Evolutionary conservation across 192 early-diverging fungal species (phyloP).

Genomic region (Podila horticola): DNA sequence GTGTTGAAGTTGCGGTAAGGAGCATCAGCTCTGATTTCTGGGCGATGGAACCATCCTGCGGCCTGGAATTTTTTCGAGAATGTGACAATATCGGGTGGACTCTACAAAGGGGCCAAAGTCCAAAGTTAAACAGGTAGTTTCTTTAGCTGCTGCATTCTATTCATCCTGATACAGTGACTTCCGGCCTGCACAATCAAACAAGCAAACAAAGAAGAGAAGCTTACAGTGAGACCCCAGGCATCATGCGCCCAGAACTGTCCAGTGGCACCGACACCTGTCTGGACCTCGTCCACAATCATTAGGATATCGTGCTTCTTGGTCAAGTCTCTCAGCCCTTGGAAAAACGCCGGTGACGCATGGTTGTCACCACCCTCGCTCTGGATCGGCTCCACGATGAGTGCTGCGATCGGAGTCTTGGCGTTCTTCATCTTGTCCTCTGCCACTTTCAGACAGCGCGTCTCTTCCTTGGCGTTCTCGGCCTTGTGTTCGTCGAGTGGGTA

Average conservation of each 20-base stretch:
- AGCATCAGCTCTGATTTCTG: slow-evolving; percentile 66
- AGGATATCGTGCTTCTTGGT: slow-evolving; percentile 65
- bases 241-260: slow-evolving; percentile 84
- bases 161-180: too few species aligned
- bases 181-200: neutral
- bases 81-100: slow-evolving; percentile 79
- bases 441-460: slow-evolving; percentile 62
- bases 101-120: slow-evolving; percentile 5
- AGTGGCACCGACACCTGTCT: slow-evolving; percentile 79
- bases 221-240: slow-evolving; percentile 67
- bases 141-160: too few species aligned
- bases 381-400: slow-evolving; percentile 75
- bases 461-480: slow-evolving; percentile 67
- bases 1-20: slow-evolving; percentile 80
- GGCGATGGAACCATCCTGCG: slow-evolving; percentile 74
- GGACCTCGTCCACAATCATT: slow-evolving; percentile 85
- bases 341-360: slow-evolving; percentile 72
- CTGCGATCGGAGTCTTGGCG: slow-evolving; percentile 64
- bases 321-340: slow-evolving; percentile 68
- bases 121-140: too few species aligned
- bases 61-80: slow-evolving; percentile 86
- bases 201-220: neutral
- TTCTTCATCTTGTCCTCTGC: slow-evolving; percentile 61
- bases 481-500: slow-evolving; percentile 72
- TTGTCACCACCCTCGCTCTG: slow-evolving; percentile 83